Base-by-base conservation (phyloP, 148 eudicot genomes). In the Gaultheria prostrata region DNA sequence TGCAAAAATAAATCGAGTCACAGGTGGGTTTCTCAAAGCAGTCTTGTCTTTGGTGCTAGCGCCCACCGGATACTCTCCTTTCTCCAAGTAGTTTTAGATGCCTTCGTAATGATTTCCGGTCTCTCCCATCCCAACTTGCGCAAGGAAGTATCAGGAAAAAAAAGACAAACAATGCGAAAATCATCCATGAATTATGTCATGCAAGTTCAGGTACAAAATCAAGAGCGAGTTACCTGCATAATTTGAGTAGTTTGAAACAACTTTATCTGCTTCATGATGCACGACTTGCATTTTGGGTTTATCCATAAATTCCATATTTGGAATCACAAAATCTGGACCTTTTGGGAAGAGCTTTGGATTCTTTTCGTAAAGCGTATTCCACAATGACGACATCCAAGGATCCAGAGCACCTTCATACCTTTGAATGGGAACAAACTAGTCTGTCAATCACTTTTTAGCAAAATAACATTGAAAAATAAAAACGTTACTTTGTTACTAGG, bases 401-500 rank as follows among this genome's bases (percentile, higher is more conserved):
- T 96, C 98, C 76, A 96, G 88, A 83, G 98, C 91, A 84, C 97
- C 98, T 90, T 96, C 98, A 86, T 94, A 94, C 88, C 98, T 96
- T 82, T 76, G 82, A 89, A 71, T 4, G 76, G 65, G 59, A 80
- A 82, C 30, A 78, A 79, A 76, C 28, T 67, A 20, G 61, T 48
- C 39, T 39, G 61, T 86, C 57, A 89, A 82, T 45, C 11, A 1
- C n/a, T 46, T 53, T 76, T 20, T 32, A 24, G 56, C 33, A 63
- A 85, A 30, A 65, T 8, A 67, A 51, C 39, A 21, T 30, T 49
- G 35, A 49, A 26, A 26, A 10, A 67, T n/a, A 70, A 30, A 33
- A 32, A 39, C 43, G 4, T 39, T 39, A 39, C 0, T 39, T 39
- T 20, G 20, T 53, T 83, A 81, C 69, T 75, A 9, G 30, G 61